These are phyloP conservation scores for Fonsecaea pedrosoi DNA, from an alignment of 2,329 filamentous ascomycete species.

Conservation along the genomic window DNA sequence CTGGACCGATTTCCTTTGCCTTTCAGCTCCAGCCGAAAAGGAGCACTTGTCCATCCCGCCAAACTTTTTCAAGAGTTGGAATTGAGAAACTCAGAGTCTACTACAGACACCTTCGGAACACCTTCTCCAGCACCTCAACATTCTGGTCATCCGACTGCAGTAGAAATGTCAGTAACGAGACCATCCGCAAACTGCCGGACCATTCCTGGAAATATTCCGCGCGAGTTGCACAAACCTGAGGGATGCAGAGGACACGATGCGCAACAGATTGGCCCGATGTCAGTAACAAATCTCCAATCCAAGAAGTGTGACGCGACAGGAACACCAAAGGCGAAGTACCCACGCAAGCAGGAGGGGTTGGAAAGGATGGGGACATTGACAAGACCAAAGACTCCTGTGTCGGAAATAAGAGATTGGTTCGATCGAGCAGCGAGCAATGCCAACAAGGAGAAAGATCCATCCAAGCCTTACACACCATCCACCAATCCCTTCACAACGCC, in stretches of 20 bases:
- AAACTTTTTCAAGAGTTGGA: slow-evolving; percentile 36
- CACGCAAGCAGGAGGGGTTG: slow-evolving; percentile 6
- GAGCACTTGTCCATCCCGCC: slow-evolving; percentile 30
- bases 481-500: slow-evolving; percentile 30
- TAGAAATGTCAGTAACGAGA: slow-evolving; percentile 2
- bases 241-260: background rate
- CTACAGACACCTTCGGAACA: slow-evolving; percentile 20
- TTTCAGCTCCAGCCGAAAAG: slow-evolving; percentile 18
- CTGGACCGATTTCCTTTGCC: slow-evolving; percentile 35
- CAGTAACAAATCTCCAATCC: background rate
- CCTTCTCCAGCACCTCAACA: slow-evolving; percentile 21
- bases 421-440: slow-evolving; percentile 13
- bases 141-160: background rate
- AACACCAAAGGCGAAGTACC: background rate
- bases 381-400: slow-evolving; percentile 32
- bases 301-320: background rate
- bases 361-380: slow-evolving; percentile 25
- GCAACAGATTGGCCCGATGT: background rate
- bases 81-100: slow-evolving; percentile 16
- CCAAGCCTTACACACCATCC: slow-evolving; percentile 26
- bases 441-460: slow-evolving; percentile 16
- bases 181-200: background rate
- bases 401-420: slow-evolving; percentile 30
- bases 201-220: background rate
- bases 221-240: slow-evolving; percentile 1